Conservation (phyloP, 257 asterid species). For the Nicotiana paniculata region DNA sequence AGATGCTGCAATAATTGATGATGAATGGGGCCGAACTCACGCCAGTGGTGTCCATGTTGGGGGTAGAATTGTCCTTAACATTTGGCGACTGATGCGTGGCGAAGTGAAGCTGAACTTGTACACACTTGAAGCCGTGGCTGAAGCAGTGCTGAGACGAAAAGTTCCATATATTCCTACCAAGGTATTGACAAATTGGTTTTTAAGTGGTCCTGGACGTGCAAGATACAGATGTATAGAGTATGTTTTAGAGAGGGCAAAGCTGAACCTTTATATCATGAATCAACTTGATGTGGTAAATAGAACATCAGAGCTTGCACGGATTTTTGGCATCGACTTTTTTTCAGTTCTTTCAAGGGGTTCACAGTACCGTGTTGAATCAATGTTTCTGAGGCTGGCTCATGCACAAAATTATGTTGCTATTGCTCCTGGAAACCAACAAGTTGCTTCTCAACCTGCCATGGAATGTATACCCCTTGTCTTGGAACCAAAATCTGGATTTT, state of each 20-base stretch:
- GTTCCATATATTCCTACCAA: constrained; percentile 63
- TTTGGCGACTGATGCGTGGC: constrained; percentile 92
- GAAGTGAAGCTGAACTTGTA: constrained; percentile 85
- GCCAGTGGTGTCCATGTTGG: constrained; percentile 95
- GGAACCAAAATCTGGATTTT: constrained; percentile 96
- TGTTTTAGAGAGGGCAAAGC: constrained; percentile 58
- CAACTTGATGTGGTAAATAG: constrained; percentile 91
- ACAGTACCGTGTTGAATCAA: constrained; percentile 95
- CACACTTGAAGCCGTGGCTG: constrained; percentile 82
- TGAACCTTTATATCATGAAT: constrained; percentile 74
- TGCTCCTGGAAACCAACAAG: constrained; percentile 92
- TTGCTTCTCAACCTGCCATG: constrained; percentile 95
- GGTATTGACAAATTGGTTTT: constrained; percentile 75
- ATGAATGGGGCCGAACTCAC: constrained; percentile 98
- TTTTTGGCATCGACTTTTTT: constrained; percentile 92
- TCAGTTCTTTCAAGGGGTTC: constrained; percentile 96
- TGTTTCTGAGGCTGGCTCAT: constrained; percentile 88
- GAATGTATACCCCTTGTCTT: constrained; percentile 95
- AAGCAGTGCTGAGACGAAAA: constrained; percentile 78
- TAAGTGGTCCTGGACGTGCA: constrained; percentile 83
- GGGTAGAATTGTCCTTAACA: constrained; percentile 88
- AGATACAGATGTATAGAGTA: constrained; percentile 73
- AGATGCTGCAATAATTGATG: constrained; percentile 58
- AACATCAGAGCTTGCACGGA: constrained; percentile 98
- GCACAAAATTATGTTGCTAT: constrained; percentile 88